Evolutionary conservation across 345 rosid genomes (phyloP).

Genomic region (Lepidium sativum): DNA sequence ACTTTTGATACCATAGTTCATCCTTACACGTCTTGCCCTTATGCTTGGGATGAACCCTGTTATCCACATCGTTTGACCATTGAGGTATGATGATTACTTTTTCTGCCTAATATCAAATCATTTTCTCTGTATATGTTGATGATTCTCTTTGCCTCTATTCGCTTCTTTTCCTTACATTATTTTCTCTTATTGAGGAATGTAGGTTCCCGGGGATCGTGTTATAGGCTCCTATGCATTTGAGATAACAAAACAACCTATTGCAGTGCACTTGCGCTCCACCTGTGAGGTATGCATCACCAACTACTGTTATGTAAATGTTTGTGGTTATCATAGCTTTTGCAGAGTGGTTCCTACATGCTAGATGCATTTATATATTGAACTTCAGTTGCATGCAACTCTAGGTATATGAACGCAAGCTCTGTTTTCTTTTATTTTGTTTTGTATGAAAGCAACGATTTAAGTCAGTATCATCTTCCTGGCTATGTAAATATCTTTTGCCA

Average conservation of each 20-base stretch:
- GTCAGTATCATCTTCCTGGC: background rate
- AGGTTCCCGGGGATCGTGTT: slow-evolving; percentile 89
- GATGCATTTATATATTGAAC: background rate
- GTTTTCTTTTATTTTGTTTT: background rate
- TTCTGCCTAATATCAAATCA: background rate
- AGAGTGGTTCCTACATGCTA: background rate
- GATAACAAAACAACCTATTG: slow-evolving; percentile 51
- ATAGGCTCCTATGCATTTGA: slow-evolving; percentile 77
- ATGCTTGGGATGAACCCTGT: slow-evolving; percentile 98
- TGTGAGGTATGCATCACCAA: slow-evolving; percentile 46
- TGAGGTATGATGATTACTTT: slow-evolving; percentile 45
- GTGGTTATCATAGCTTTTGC: background rate
- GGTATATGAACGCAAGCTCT: background rate
- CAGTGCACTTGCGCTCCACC: slow-evolving; percentile 59
- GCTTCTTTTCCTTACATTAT: background rate
- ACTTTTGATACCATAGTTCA: slow-evolving; percentile 69
- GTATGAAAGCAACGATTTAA: background rate
- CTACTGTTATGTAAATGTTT: background rate
- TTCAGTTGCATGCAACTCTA: background rate
- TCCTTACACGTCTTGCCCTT: slow-evolving; percentile 71
- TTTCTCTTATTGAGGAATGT: slow-evolving; percentile 10
- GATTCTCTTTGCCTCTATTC: background rate
- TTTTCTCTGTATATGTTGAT: background rate
- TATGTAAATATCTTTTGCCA: background rate
- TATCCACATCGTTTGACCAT: slow-evolving; percentile 77